Conservation (phyloP, 2,329 filamentous ascomycete species). For the Colletotrichum melonis region DNA sequence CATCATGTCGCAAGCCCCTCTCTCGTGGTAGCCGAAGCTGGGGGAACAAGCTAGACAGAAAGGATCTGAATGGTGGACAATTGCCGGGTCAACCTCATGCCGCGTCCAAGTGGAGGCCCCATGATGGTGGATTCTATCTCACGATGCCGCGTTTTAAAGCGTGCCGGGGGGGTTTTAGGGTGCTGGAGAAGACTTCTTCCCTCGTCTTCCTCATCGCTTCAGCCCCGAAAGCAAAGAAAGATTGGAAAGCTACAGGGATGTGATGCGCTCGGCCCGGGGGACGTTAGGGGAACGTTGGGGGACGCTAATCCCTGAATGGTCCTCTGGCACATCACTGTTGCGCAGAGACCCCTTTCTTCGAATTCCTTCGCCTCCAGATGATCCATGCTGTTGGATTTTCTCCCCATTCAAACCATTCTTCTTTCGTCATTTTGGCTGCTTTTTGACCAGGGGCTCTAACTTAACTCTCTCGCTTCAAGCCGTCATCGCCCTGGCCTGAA, state of each 20-base stretch:
- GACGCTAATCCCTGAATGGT: conserved; percentile 9
- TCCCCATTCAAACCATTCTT: background rate
- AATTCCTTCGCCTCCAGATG: conserved; percentile 21
- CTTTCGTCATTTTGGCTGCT: background rate
- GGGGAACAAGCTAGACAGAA: background rate
- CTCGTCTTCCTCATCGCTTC: background rate
- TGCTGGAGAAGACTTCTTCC: conserved; percentile 6
- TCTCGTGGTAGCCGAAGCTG: background rate
- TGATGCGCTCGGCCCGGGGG: background rate
- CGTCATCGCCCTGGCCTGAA: background rate
- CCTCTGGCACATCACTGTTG: conserved; percentile 11
- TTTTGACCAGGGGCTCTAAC: background rate
- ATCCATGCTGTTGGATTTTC: background rate
- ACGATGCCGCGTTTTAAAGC: conserved; percentile 14
- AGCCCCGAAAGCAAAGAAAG: background rate
- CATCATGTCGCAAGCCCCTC: background rate
- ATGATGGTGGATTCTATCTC: background rate
- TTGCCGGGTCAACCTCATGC: background rate
- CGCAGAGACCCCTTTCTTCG: conserved; percentile 7
- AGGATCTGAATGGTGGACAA: background rate
- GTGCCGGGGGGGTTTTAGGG: conserved; percentile 16
- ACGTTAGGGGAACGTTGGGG: background rate
- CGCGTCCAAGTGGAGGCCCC: background rate
- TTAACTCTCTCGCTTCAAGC: background rate
- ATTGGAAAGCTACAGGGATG: background rate